These are phyloP conservation scores for Tylopilus sp. DNA, from an alignment of 1,284 basidiomycete genomes.

Conservation along the genomic window DNA sequence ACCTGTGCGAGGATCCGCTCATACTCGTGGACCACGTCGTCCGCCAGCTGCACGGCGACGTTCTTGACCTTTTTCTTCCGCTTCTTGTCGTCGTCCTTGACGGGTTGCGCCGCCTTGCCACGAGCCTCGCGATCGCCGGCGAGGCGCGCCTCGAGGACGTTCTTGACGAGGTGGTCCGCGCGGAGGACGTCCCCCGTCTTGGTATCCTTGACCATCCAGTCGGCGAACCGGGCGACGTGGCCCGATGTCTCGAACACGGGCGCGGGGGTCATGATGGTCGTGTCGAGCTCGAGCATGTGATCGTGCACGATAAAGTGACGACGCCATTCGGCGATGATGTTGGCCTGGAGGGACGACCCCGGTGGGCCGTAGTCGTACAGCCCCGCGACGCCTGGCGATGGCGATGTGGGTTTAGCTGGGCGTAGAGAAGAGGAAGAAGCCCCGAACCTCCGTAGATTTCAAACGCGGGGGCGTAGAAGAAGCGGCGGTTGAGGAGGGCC, in stretches of 20 bases:
- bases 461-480: slow-evolving; percentile 98
- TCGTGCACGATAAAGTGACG: slow-evolving; percentile 99
- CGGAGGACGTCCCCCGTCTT: slow-evolving; percentile 96
- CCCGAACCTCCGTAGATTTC: slow-evolving; percentile 93
- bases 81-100: slow-evolving; percentile 66
- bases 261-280: slow-evolving; percentile 95
- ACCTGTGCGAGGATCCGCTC: slow-evolving; percentile 85
- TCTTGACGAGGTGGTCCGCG: slow-evolving; percentile 96
- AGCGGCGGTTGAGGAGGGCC: slow-evolving; percentile 84
- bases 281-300: slow-evolving; percentile 98
- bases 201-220: slow-evolving; percentile 98
- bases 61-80: slow-evolving; percentile 81
- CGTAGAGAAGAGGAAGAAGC: too few species aligned
- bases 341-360: slow-evolving; percentile 93
- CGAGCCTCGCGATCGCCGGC: slow-evolving; percentile 94
- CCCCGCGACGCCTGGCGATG: slow-evolving; percentile 79
- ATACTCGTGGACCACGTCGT: slow-evolving; percentile 77
- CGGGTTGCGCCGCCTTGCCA: slow-evolving; percentile 55
- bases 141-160: slow-evolving; percentile 86
- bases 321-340: slow-evolving; percentile 96
- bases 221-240: slow-evolving; percentile 97
- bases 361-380: slow-evolving; percentile 96
- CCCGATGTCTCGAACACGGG: slow-evolving; percentile 97
- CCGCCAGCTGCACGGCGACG: slow-evolving; percentile 76
- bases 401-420: too few species aligned